These are phyloP conservation scores for Trypethelium eluteriae DNA, from an alignment of 495 filamentous ascomycete species.

Conservation along the genomic window DNA sequence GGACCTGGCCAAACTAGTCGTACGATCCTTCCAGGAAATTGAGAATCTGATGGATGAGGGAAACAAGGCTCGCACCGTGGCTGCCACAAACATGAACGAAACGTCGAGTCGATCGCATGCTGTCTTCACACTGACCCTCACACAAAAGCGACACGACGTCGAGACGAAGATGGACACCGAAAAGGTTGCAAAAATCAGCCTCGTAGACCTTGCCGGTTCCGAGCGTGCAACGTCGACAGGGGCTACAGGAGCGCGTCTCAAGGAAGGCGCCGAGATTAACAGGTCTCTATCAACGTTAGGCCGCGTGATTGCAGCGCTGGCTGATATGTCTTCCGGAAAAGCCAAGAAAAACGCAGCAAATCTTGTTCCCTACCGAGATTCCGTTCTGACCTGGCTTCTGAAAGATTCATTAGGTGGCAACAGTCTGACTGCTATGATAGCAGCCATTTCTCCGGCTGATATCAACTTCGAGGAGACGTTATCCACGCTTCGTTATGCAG, in stretches of 20 bases:
- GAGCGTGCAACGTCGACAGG: slow-evolving; percentile 94
- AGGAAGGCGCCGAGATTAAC: slow-evolving; percentile 99
- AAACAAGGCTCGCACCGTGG: slow-evolving; percentile 96
- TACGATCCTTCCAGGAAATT: slow-evolving; percentile 92
- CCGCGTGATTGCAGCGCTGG: slow-evolving; percentile 94
- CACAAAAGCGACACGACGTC: slow-evolving; percentile 84
- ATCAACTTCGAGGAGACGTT: slow-evolving; percentile 99
- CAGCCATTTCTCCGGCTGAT: slow-evolving; percentile 94
- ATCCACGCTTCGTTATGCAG: slow-evolving; percentile 90
- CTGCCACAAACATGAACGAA: slow-evolving; percentile 99
- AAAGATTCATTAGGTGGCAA: slow-evolving; percentile 98
- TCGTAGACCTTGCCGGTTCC: slow-evolving; percentile 96
- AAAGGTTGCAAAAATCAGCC: slow-evolving; percentile 94
- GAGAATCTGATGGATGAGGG: slow-evolving; percentile 98
- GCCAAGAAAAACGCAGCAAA: slow-evolving; percentile 67
- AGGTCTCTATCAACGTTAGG: slow-evolving; percentile 91
- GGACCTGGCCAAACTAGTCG: slow-evolving; percentile 93
- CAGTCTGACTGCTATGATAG: slow-evolving; percentile 99
- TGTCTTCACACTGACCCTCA: slow-evolving; percentile 93
- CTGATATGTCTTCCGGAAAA: slow-evolving; percentile 81
- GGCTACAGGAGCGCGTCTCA: slow-evolving; percentile 88
- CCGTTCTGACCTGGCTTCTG: slow-evolving; percentile 89
- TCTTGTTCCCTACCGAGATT: slow-evolving; percentile 96
- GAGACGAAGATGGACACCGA: slow-evolving; percentile 96
- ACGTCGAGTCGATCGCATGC: slow-evolving; percentile 97